Evolutionary conservation across 148 eudicot genomes (phyloP), one percentile per base, ranked within the genome.

Genomic region (Salicornia ramosissima): DNA sequence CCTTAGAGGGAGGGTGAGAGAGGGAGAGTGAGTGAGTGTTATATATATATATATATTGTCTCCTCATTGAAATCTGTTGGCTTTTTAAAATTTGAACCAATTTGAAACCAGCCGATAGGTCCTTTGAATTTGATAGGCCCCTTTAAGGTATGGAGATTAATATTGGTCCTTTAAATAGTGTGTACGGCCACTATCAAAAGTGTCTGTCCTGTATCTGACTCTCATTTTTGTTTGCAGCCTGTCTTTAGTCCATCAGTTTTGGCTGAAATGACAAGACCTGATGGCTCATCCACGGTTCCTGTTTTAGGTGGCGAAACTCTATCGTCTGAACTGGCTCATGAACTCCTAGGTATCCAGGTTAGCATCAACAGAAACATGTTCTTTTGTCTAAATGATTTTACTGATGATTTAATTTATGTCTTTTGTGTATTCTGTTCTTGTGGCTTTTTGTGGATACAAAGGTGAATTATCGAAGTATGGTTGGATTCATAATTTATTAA

Each of bases 291-390:
- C 13, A 80, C 88, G 6, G 75, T 92, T 67, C 82, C 96, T 36
- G 77, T 86, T 54, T 74, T 86, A 65, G 80, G 68, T 73, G 89
- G 96, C 51, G 95, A 90, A 81, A 80, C 88, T 78, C 34, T 86
- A 64, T 82, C 98, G 57, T 88, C 98, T 69, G 96, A 93, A 80
- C 73, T 93, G 83, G 95, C 95, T 64, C 83, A 83, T 79, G 94
- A 93, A 76, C 55, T 90, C 58, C 85, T 93, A 88, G 73, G 86
- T 67, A 90, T 93, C 72, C 98, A 90, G 96, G 98, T 93, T 62
- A 53, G 74, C 68, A 40, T 16, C 31, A 55, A 19, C 64, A 13
- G 12, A 61, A 69, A 14, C 36, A n/a, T 29, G n/a, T n/a, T n/a
- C 19, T 59, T 12, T 10, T 12, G 34, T 59, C 28, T n/a, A n/a